Evolutionary conservation across 106 monocot genomes (phyloP).

Genomic region (Vanilla planifolia): DNA sequence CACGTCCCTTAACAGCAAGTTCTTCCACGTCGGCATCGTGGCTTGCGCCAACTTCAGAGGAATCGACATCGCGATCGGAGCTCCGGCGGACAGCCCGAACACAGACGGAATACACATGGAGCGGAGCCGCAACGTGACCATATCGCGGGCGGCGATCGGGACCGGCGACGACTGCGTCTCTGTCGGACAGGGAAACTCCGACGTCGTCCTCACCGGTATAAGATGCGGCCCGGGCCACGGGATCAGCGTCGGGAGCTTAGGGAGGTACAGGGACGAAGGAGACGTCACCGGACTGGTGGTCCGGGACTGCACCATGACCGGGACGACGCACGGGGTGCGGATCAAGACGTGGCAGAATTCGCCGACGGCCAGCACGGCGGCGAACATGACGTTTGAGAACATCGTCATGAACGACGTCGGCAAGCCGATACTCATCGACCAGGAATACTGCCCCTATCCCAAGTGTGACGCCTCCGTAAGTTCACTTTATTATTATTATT

Average conservation of each 20-base stretch:
- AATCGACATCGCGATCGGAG: constrained; percentile 25
- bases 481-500: not conserved
- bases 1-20: constrained; percentile 53
- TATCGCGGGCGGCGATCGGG: constrained; percentile 22
- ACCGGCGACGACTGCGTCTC: constrained; percentile 83
- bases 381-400: constrained; percentile 54
- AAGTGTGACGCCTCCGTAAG: constrained; percentile 18
- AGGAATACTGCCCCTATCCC: constrained; percentile 48
- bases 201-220: constrained; percentile 16
- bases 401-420: constrained; percentile 39
- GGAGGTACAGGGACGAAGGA: constrained; percentile 30
- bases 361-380: constrained; percentile 11
- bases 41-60: constrained; percentile 19
- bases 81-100: constrained; percentile 58
- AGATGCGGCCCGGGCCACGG: constrained; percentile 71
- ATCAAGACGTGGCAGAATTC: constrained; percentile 71
- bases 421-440: constrained; percentile 63
- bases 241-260: constrained; percentile 66
- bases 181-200: constrained; percentile 35
- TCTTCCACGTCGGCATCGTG: constrained; percentile 42
- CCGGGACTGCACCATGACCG: constrained; percentile 31
- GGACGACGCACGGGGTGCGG: constrained; percentile 42
- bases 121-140: constrained; percentile 19
- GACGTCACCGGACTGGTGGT: constrained; percentile 37
- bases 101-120: constrained; percentile 77